phyloP scores from a whole-genome alignment of 768 basidiomycete genomes.

The Cyathus striatus region DNA sequence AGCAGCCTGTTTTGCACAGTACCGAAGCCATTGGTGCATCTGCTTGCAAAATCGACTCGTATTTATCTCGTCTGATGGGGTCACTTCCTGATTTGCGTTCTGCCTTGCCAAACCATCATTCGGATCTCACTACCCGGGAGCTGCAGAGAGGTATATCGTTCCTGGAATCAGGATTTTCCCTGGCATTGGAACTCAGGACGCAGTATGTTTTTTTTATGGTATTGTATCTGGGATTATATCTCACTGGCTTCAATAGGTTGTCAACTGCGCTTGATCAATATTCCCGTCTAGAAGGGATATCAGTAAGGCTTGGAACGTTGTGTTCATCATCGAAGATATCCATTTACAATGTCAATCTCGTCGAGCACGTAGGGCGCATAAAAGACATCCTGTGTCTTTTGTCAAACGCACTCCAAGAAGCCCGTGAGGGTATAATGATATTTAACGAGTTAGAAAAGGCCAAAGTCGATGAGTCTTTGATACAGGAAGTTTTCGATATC shows the following conservation, averaged over 20 bases:
- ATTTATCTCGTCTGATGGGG: constrained; percentile 60
- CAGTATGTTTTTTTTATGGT: constrained; percentile 51
- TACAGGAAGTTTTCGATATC: too few relatives aligned
- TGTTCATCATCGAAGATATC: constrained; percentile 12
- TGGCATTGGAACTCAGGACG: constrained; percentile 58
- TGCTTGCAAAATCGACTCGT: constrained; percentile 45
- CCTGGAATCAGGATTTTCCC: constrained; percentile 72
- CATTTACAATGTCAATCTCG: constrained; percentile 13
- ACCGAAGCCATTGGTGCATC: constrained; percentile 14
- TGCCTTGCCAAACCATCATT: constrained; percentile 64
- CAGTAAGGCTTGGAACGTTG: constrained; percentile 23
- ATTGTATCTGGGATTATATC: background rate
- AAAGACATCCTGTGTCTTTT: constrained; percentile 24
- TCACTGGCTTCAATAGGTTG: constrained; percentile 20
- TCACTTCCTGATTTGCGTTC: constrained; percentile 63
- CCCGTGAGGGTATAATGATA: constrained; percentile 22
- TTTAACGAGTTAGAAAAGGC: constrained; percentile 16
- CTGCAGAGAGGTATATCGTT: constrained; percentile 73
- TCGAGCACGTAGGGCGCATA: constrained; percentile 12
- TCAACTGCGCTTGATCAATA: constrained; percentile 16
- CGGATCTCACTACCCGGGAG: constrained; percentile 83
- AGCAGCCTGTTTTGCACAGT: constrained; percentile 42
- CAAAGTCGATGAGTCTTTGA: background rate
- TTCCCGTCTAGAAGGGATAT: constrained; percentile 16
- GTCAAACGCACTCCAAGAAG: constrained; percentile 30